These are phyloP conservation scores for Suhomyces bolitotheri DNA, from an alignment of 1,139 yeast species.

Conservation along the genomic window DNA sequence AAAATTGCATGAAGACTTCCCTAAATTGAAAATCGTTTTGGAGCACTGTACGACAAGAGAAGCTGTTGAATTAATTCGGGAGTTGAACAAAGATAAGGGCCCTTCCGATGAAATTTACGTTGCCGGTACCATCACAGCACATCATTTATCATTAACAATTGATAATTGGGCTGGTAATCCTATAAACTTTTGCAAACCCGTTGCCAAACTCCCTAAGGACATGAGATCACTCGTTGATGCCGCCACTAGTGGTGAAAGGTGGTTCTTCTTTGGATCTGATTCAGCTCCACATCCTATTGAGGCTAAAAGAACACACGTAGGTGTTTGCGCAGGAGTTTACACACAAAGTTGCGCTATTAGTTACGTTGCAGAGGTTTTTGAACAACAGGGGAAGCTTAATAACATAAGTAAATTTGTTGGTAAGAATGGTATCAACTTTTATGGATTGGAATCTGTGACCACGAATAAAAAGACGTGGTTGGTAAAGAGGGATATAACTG, in stretches of 20 bases:
- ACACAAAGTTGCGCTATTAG: constrained; percentile 83
- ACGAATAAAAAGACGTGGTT: constrained; percentile 47
- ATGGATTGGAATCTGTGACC: constrained; percentile 47
- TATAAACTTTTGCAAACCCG: constrained; percentile 94
- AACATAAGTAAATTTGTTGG: constrained; percentile 73
- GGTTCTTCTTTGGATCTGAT: constrained; percentile 95
- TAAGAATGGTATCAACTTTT: constrained; percentile 70
- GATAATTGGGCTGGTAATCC: constrained; percentile 98
- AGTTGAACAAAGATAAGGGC: constrained; percentile 57
- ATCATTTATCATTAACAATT: constrained; percentile 82
- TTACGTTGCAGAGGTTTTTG: constrained; percentile 87
- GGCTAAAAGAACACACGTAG: constrained; percentile 71
- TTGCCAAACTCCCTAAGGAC: constrained; percentile 89
- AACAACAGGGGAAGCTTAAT: constrained; percentile 59
- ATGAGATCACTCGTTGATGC: constrained; percentile 78
- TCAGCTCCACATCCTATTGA: constrained; percentile 94
- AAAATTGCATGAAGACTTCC: constrained; percentile 79
- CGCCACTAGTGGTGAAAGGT: constrained; percentile 89
- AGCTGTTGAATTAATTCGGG: constrained; percentile 75
- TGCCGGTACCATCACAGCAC: constrained; percentile 95
- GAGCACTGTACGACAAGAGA: constrained; percentile 95
- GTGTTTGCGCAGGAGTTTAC: constrained; percentile 96
- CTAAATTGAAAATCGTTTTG: constrained; percentile 78
- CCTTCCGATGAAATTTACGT: constrained; percentile 54
- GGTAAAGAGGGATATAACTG: constrained; percentile 48